Evolutionary conservation across 2,329 filamentous ascomycete genomes (phyloP), one percentile per base, ranked within the genome.

Genomic region (Paraphaeosphaeria sporulosa): DNA sequence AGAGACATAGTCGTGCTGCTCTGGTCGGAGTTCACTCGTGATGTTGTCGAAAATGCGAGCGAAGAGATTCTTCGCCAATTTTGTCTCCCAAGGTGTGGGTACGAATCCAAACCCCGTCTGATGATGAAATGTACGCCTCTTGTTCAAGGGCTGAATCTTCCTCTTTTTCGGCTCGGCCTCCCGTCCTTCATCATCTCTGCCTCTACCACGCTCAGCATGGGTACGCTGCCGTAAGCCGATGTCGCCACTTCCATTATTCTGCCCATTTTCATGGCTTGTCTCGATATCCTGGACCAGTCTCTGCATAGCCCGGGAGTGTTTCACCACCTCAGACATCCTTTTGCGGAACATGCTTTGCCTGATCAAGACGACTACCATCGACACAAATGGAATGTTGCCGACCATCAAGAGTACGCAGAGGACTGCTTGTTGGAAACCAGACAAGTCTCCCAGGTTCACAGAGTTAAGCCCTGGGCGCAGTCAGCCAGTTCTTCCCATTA

Each of bases 41-140:
- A 69, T 19, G 47, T 70, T 65, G 40, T 60, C 70, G 34, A 73
- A 64, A 0, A 68, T 51, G 13, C 69, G 64, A 10, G 42, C 58
- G 57, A 74, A 71, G 51, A 73, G 57, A 27, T 60, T 65, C 21
- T 61, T 68, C 7, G 67, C 66, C 17, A 65, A 44, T 8, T 70
- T 67, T 1, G 68, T 72, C 30, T 75, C 71, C 72, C 72, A 75
- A 1, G 71, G 71, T 23, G 70, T 70, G 6, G 72, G 71, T n/a
- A 74, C 63, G 17, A 71, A 70, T 10, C 70, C 71, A 47, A 70
- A 71, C 1, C 71, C 71, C 0, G 67, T 65, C 21, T 71, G 65
- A 43, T 73, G 68, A 36, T 75, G 67, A 30, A 67, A 73, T 0
- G 60, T 71, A 4, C 70, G 61, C 49, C 64, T 52, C 38, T 55